Percentiles rank a stretch among this genome's conserved stretches.
phyloP scores from a whole-genome alignment of 306 rosid genomes.

The Dryas alaskensis region DNA sequence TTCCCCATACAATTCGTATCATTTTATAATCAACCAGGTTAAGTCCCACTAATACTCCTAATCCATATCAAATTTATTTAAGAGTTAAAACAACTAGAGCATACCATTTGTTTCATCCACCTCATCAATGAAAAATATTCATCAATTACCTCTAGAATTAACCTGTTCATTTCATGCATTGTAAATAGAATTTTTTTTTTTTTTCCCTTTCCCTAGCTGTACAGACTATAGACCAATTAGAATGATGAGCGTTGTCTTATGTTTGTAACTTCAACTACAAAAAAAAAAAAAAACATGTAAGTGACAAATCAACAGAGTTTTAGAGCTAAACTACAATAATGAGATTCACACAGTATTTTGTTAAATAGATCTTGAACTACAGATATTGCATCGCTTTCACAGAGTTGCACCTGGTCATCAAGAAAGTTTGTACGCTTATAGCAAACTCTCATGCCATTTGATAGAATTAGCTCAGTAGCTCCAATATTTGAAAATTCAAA shows the following conservation, averaged over 20 bases:
- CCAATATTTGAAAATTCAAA: constrained; percentile 74
- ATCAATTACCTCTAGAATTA: not conserved
- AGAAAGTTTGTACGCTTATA: constrained; percentile 89
- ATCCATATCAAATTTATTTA: not conserved
- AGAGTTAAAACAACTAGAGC: not conserved
- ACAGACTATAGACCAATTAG: not conserved
- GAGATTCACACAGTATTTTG: not conserved
- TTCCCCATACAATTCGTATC: not conserved
- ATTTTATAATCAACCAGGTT: not conserved
- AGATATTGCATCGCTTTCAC: constrained; percentile 24
- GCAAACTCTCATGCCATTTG: constrained; percentile 94
- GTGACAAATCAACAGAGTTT: not conserved
- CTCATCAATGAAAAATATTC: not conserved
- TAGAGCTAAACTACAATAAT: constrained; percentile 7
- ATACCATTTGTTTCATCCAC: not conserved
- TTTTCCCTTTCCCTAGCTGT: not conserved
- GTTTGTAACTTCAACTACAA: not conserved
- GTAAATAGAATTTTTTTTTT: not conserved
- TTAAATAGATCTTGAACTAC: constrained; percentile 2
- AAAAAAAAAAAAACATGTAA: not conserved
- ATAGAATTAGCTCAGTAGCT: constrained; percentile 77
- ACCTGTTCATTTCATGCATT: not conserved
- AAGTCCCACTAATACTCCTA: not conserved
- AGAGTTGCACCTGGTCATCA: constrained; percentile 73
- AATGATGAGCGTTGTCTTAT: not conserved